These are phyloP conservation scores for Umbelopsis sp. DNA, from an alignment of 371 early-diverging fungal genomes.

Conservation along the genomic window DNA sequence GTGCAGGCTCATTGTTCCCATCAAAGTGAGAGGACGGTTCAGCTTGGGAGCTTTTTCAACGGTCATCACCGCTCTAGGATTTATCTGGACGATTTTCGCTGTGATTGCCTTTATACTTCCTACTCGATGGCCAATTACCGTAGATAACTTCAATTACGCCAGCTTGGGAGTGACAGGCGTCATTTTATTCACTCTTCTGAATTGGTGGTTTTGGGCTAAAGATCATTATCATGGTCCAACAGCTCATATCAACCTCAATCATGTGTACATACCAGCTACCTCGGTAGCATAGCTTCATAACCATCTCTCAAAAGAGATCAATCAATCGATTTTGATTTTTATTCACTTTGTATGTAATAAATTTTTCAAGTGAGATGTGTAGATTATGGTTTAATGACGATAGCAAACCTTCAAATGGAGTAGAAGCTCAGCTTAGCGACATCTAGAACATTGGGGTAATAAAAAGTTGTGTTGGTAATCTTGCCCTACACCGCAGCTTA, in stretches of 20 bases:
- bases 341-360: neutral
- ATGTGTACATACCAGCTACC: neutral
- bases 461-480: no score
- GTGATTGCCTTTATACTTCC: conserved; percentile 40
- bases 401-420: neutral
- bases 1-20: conserved; percentile 28
- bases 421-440: conserved; percentile 1
- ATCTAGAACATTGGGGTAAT: neutral
- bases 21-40: conserved; percentile 35
- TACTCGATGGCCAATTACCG: conserved; percentile 40
- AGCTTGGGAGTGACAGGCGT: conserved; percentile 1
- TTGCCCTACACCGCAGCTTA: neutral
- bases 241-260: no score
- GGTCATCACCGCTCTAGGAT: conserved; percentile 32
- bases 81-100: conserved; percentile 39
- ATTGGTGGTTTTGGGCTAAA: conserved; percentile 11
- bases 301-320: neutral
- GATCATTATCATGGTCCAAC: neutral
- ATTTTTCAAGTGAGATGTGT: neutral
- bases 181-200: neutral
- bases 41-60: conserved; percentile 34
- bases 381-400: no score
- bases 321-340: neutral
- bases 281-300: neutral
- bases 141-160: conserved; percentile 12